Base-by-base conservation (phyloP, 1,284 basidiomycete genomes). In the Pyrrhoderma lamaoense region DNA sequence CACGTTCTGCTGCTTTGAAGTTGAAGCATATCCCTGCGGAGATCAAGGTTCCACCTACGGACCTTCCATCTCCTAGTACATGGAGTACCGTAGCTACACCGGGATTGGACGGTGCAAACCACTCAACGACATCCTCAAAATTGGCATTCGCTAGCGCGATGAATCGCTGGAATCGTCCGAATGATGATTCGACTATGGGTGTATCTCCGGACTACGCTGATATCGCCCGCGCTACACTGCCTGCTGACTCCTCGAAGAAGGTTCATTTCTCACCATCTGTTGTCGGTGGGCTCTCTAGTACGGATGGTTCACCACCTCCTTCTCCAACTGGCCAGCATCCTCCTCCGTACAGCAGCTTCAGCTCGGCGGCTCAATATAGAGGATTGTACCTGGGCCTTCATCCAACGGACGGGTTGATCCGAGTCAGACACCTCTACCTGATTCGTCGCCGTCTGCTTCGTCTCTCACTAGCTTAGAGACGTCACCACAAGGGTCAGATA, bases 21-120 rank as follows among this genome's bases (percentile, higher is more conserved):
- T 23, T 43, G 9, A 51, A 44, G 19, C 34, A 40, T 13, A 16
- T 42, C 18, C 39, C 46, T 14, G 51, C 18, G 7, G 22, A n/a
- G 16, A 9, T 55, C 22, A 31, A 48, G 9, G 46, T 49, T 18
- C 27, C 39, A 16, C 34, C 22, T 9, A 36, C 46, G 27, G 50
- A 45, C 9, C 13, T 42, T 0, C 58, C 65, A 39, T 76, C 71
- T n/a, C 73, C 79, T 9, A 76, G 74, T 2, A 70, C 65, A 47
- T 84, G 79, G 79, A 85, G 81, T 58, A 80, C 78, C 1, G 70
- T 73, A 3, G 80, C 82, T 11, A 84, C 80, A 1, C 80, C 80
- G 11, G 83, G 83, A 1, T 9, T 59, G 56, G 60, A 59, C 19
- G 47, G 43, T 22, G 40, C 36, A 18, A 58, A 3, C 47, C 47